A percentile compares a stretch with the other conserved stretches of the same genome.
These are phyloP conservation scores for Albophoma yamanashiensis DNA, from an alignment of 2,329 filamentous ascomycete species.

Conservation along the genomic window DNA sequence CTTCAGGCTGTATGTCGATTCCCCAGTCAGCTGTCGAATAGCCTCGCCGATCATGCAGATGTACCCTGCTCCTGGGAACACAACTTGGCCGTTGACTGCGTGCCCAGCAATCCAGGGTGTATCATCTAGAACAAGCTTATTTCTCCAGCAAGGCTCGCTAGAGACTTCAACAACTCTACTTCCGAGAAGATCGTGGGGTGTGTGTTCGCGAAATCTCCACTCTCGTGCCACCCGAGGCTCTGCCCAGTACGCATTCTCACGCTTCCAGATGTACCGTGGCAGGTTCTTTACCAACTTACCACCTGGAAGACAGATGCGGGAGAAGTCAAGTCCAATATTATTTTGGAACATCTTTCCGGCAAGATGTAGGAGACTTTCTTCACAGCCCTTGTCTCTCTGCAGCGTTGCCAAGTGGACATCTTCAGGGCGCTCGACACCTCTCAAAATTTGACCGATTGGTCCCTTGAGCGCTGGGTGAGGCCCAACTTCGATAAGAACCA, in stretches of 20 bases:
- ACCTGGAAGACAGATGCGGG: background rate
- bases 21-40: constrained; percentile 5
- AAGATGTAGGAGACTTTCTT: constrained; percentile 8
- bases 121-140: constrained; percentile 9
- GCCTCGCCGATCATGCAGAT: constrained; percentile 22
- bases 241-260: constrained; percentile 19
- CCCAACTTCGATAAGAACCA: constrained; percentile 11
- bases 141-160: constrained; percentile 12
- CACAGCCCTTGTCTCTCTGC: constrained; percentile 6
- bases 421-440: background rate
- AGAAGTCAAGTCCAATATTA: constrained; percentile 9
- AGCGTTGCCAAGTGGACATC: constrained; percentile 7
- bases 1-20: background rate
- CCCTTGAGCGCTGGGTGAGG: constrained; percentile 10
- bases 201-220: constrained; percentile 19
- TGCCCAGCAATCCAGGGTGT: constrained; percentile 27
- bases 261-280: constrained; percentile 27
- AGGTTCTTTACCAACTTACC: constrained; percentile 12
- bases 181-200: constrained; percentile 26
- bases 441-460: constrained; percentile 7
- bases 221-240: constrained; percentile 18
- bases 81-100: constrained; percentile 16
- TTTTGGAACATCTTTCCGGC: constrained; percentile 12
- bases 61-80: constrained; percentile 28
- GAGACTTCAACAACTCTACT: background rate